Conservation (phyloP, 495 filamentous ascomycete species). For the Emericellopsis terricola region DNA sequence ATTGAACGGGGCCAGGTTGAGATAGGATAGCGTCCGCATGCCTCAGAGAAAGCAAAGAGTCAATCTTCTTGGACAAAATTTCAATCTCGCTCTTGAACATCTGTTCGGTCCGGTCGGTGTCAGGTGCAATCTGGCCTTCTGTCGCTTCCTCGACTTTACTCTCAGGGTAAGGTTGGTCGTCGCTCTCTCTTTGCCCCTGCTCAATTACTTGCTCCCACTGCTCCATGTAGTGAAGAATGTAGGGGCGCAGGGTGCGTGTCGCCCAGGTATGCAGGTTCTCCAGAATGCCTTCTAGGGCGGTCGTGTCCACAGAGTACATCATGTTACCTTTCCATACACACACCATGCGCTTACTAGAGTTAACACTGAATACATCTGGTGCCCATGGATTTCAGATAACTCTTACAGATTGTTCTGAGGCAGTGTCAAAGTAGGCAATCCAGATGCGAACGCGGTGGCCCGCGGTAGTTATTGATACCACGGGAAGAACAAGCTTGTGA, state of each 20-base stretch:
- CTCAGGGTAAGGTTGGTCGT: neutral
- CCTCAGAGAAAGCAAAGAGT: too few relatives aligned
- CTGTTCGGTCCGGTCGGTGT: too few relatives aligned
- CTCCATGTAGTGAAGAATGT: constrained; percentile 5
- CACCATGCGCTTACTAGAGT: neutral
- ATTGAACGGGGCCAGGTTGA: too few relatives aligned
- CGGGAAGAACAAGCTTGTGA: constrained; percentile 5
- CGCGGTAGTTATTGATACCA: constrained; percentile 5
- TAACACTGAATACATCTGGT: too few relatives aligned
- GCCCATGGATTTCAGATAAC: too few relatives aligned
- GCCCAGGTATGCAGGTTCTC: constrained; percentile 7
- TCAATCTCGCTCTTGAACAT: too few relatives aligned
- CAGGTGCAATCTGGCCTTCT: too few relatives aligned
- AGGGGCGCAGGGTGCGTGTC: constrained; percentile 3
- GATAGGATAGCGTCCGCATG: too few relatives aligned
- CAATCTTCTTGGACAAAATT: too few relatives aligned
- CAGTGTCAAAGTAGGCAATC: constrained; percentile 5
- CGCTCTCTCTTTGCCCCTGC: neutral
- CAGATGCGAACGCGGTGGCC: constrained; percentile 4
- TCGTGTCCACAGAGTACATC: constrained; percentile 5
- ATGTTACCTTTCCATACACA: neutral
- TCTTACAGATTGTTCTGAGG: constrained; percentile 1
- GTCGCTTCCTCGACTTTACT: too few relatives aligned
- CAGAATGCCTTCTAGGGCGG: constrained; percentile 7
- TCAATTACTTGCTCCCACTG: constrained; percentile 4